Base-by-base conservation (phyloP, 169 alveolate genomes). In the Plasmodium sp. region DNA sequence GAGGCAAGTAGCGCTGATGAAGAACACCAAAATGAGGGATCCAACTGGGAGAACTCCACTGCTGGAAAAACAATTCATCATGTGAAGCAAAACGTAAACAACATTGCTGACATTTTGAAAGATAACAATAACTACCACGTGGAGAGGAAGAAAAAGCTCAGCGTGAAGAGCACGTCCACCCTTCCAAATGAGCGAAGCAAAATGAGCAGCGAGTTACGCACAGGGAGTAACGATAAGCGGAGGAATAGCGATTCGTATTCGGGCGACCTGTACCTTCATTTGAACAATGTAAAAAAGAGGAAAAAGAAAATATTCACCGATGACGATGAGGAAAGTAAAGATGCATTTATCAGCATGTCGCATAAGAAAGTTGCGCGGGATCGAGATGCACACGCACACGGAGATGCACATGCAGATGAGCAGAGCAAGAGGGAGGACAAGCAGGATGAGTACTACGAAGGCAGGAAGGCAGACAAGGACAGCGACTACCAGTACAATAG, bases 261-360 rank as follows among this genome's bases (percentile, higher is more conserved):
- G 2, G 54, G 7, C 7, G 74, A 90, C 14, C 10, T 12, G 36
- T 7, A 80, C 77, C n/a, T 22, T 10, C 67, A 90, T 62, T 3
- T 27, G 36, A n/a, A 16, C 31, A 90, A 90, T 43, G 54, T 27
- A 43, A 90, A 80, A 80, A 90, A 58, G 73, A 90, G 94, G 72
- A 90, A 90, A 90, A 90, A 90, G 82, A 90, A 90, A 90, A 79
- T 62, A 10, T 51, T 80, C 71, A 22, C 41, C n/a, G 94, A 90
- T 90, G 94, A 90, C 67, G 85, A 90, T 39, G 83, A 80, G 27
- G 77, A 67, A 41, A 67, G 31, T 18, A 39, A 80, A 58, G 91
- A 86, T 3, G 3, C 79, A 18, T 75, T 48, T 39, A 54, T 9
- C 56, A 43, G 18, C 41, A 31, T n/a, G 6, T 77, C 85, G 16